These are phyloP conservation scores for Cyclostephanos invisitatus DNA, from an alignment of 108 stramenopile genomes.

Conservation along the genomic window DNA sequence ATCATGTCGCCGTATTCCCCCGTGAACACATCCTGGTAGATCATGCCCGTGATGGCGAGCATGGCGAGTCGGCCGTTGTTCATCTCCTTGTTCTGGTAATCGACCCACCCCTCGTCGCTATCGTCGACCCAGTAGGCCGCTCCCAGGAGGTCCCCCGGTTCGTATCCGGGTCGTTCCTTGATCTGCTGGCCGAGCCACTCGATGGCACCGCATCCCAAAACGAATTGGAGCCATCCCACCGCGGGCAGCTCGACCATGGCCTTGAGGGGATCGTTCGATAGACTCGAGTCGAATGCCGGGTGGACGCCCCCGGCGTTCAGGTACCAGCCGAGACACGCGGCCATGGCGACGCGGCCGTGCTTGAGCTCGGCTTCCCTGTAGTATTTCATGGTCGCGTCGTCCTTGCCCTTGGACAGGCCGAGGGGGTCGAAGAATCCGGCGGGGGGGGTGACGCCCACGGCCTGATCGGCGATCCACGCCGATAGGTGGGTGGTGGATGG, in stretches of 20 bases:
- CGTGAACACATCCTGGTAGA: slow-evolving; percentile 80
- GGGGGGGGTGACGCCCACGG: slow-evolving; percentile 81
- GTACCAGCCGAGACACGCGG: slow-evolving; percentile 95
- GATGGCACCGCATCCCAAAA: slow-evolving; percentile 89
- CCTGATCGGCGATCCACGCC: slow-evolving; percentile 77
- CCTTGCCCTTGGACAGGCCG: slow-evolving; percentile 77
- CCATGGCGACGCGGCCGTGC: slow-evolving; percentile 97
- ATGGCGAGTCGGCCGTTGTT: slow-evolving; percentile 96
- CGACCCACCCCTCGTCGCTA: slow-evolving; percentile 89
- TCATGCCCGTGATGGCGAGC: slow-evolving; percentile 92
- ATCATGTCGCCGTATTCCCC: slow-evolving; percentile 88
- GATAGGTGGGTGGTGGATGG: slow-evolving; percentile 49
- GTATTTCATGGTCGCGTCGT: slow-evolving; percentile 77
- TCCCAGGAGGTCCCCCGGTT: slow-evolving; percentile 88
- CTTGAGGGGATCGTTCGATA: slow-evolving; percentile 83
- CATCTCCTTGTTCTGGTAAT: slow-evolving; percentile 94
- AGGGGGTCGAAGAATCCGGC: slow-evolving; percentile 91
- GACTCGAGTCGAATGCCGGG: slow-evolving; percentile 81
- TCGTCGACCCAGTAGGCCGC: slow-evolving; percentile 92
- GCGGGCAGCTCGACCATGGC: slow-evolving; percentile 79
- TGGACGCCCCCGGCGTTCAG: slow-evolving; percentile 87
- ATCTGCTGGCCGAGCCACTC: slow-evolving; percentile 89
- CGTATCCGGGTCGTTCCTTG: slow-evolving; percentile 86
- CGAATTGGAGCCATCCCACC: slow-evolving; percentile 91
- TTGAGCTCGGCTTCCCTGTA: slow-evolving; percentile 96